Percentiles rank a stretch among this genome's conserved stretches.
Evolutionary conservation across 2,329 filamentous ascomycete species (phyloP).

Genomic region (Fusarium sp.): DNA sequence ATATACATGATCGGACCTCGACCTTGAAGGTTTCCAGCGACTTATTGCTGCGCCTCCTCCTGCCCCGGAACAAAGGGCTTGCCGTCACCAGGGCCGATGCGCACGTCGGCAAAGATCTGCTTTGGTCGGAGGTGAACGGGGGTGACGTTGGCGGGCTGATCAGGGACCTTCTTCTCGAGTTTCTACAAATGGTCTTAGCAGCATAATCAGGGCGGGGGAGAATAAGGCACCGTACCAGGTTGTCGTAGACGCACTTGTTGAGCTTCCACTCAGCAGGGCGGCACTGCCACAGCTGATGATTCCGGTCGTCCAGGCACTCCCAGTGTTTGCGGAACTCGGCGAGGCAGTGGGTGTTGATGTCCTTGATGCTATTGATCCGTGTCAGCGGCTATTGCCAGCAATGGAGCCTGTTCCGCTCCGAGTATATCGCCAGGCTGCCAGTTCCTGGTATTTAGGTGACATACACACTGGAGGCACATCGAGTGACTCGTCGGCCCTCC

Average conservation of each 20-base stretch:
- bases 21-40: constrained; percentile 34
- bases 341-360: constrained; percentile 95
- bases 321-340: constrained; percentile 92
- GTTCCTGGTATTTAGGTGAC: constrained; percentile 52
- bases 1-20: constrained; percentile 47
- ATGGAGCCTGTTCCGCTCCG: background rate
- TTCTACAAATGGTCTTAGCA: constrained; percentile 62
- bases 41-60: constrained; percentile 52
- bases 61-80: constrained; percentile 56
- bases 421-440: background rate
- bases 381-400: constrained; percentile 27
- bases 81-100: constrained; percentile 55
- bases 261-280: constrained; percentile 86
- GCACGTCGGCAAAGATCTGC: constrained; percentile 70
- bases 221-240: constrained; percentile 73
- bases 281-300: constrained; percentile 98
- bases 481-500: constrained; percentile 94
- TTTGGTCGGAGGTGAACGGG: constrained; percentile 78
- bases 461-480: constrained; percentile 96
- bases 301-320: constrained; percentile 96
- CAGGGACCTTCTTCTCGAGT: constrained; percentile 83
- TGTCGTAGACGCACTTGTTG: constrained; percentile 96
- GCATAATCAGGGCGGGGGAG: background rate
- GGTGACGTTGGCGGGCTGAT: constrained; percentile 73
- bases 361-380: constrained; percentile 74